A percentile compares a stretch with the other conserved stretches of the same genome.
phyloP scores from a whole-genome alignment of 2,329 filamentous ascomycete genomes.

The Podosphaera aphanis region DNA sequence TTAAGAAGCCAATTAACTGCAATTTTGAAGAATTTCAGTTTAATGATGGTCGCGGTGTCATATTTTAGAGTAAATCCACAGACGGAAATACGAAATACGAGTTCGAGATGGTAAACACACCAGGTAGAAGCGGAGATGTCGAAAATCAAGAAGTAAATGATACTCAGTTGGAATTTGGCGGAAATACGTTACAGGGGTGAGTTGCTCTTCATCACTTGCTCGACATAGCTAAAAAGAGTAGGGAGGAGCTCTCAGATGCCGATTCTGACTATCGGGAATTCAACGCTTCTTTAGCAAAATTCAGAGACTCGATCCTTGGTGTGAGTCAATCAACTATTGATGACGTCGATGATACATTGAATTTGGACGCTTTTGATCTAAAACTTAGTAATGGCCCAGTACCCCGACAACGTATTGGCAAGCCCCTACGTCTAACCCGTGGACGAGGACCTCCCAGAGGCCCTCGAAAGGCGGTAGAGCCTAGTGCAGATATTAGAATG shows the following conservation, averaged over 20 bases:
- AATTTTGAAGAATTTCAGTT: not conserved
- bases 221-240: not conserved
- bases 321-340: slow-evolving; percentile 6
- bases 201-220: not conserved
- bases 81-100: not conserved
- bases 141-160: not conserved
- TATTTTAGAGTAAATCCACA: not conserved
- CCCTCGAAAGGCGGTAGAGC: slow-evolving; percentile 36
- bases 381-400: not conserved
- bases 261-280: slow-evolving; percentile 22
- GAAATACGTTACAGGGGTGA: not conserved
- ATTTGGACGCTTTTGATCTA: not conserved
- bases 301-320: slow-evolving; percentile 13
- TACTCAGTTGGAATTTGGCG: not conserved
- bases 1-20: no score
- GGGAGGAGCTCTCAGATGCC: slow-evolving; percentile 12
- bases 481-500: slow-evolving; percentile 46
- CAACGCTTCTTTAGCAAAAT: slow-evolving; percentile 18
- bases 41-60: not conserved
- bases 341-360: not conserved
- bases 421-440: not conserved
- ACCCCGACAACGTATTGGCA: slow-evolving; percentile 1
- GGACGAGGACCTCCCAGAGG: slow-evolving; percentile 13
- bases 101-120: not conserved
- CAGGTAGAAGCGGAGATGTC: not conserved